Evolutionary conservation across 106 monocot genomes (phyloP), one percentile per base, ranked within the genome.

Genomic region (Acorus calamus): DNA sequence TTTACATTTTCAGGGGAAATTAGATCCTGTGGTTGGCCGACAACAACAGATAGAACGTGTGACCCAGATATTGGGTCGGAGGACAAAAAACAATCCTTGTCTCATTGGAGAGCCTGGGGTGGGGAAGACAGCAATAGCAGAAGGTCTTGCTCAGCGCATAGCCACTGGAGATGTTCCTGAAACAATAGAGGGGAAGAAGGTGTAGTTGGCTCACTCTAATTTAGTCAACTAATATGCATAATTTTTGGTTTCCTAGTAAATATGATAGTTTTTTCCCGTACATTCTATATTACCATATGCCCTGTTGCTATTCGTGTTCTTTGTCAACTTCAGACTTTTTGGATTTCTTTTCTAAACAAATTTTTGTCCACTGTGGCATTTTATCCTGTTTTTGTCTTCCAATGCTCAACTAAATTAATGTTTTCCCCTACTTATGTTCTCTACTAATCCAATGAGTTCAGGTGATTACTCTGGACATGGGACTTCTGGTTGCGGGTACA

Each of bases 391-490:
- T 2, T 57, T 6, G 3, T 56, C 47, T 8, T 67, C 4, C 9
- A 28, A 28, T 28, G 28, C 28, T 1, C 28, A 28, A 28, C 28
- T 28, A 28, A 28, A 28, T 28, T 28, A 28, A 28, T 28, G 28
- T 28, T 28, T 28, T 28, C 28, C 28, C 28, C 28, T 28, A 28
- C 28, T 28, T 1, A 28, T 28, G 28, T 0, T 28, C 28, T 28
- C 28, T 28, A 0, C 28, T 28, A 28, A 28, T 28, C 28, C 3
- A 9, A 4, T 47, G 11, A 14, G 45, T n/a, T 14, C 7, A 79
- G 79, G 80, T 80, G 57, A 76, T 80, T 66, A 80, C 80, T 13
- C 80, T 80, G 42, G 80, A 80, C 50, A 80, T 80, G 75, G 79
- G 79, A 47, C 66, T 80, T 44, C 80, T 80, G 66, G 80, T 80